These are phyloP conservation scores for Umbelopsis sp. DNA, from an alignment of 371 early-diverging fungal species.

Conservation along the genomic window DNA sequence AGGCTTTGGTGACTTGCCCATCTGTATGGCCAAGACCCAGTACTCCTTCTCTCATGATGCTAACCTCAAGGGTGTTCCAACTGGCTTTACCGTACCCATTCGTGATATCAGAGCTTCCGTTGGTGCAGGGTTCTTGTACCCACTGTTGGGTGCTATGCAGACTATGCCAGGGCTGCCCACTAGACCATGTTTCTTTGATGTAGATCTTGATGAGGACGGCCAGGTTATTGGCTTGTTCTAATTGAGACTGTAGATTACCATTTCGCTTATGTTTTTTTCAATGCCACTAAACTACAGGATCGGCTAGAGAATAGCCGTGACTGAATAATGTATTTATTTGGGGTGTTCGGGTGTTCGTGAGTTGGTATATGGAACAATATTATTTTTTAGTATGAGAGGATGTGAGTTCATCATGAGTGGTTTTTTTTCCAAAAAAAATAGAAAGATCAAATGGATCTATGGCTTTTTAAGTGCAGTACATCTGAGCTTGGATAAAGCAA, in stretches of 20 bases:
- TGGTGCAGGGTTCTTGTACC: slow-evolving; percentile 98
- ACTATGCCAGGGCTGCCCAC: slow-evolving; percentile 99
- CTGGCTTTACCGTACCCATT: slow-evolving; percentile 90
- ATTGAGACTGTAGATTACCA: slow-evolving; percentile 18
- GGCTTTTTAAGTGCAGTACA: too few relatives aligned
- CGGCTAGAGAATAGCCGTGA: not conserved
- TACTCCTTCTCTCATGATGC: slow-evolving; percentile 90
- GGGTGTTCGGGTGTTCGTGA: not conserved
- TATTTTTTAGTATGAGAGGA: too few relatives aligned
- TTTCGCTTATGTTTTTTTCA: not conserved
- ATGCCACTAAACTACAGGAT: not conserved
- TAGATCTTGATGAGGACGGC: slow-evolving; percentile 92
- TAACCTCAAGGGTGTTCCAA: slow-evolving; percentile 89
- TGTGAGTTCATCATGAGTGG: too few relatives aligned
- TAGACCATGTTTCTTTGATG: slow-evolving; percentile 97
- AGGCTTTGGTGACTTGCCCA: slow-evolving; percentile 86
- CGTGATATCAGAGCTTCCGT: slow-evolving; percentile 92
- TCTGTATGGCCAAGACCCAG: slow-evolving; percentile 99
- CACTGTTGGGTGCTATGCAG: slow-evolving; percentile 93
- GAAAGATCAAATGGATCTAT: too few relatives aligned
- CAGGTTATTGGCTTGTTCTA: slow-evolving; percentile 88
- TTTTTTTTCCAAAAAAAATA: too few relatives aligned
- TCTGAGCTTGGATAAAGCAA: too few relatives aligned
- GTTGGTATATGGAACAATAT: too few relatives aligned
- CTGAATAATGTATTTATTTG: not conserved